phyloP scores from a whole-genome alignment of 2,329 filamentous ascomycete genomes.

The Phoma sp. region DNA sequence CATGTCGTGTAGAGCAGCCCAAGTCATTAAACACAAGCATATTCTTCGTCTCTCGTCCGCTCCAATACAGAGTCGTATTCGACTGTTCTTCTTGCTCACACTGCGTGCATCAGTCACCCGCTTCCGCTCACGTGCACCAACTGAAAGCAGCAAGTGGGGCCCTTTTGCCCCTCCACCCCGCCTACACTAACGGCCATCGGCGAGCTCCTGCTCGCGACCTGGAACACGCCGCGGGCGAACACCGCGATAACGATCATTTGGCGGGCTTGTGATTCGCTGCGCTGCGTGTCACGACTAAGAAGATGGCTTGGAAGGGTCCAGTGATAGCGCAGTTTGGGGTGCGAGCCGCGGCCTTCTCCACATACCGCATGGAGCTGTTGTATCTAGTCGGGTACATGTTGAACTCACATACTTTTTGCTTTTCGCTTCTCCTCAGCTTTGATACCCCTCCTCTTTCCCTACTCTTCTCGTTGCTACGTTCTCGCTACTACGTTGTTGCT shows the following conservation, averaged over 20 bases:
- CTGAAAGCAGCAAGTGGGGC: conserved; percentile 12
- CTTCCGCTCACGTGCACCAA: conserved; percentile 7
- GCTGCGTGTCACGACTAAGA: conserved; percentile 12
- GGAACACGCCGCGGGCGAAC: conserved; percentile 12
- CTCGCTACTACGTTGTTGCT: neutral
- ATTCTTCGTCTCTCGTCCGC: too few species aligned
- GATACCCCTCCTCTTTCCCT: neutral
- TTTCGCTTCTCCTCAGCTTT: neutral
- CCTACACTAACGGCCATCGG: conserved; percentile 29
- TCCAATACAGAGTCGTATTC: too few species aligned
- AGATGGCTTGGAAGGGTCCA: conserved; percentile 3
- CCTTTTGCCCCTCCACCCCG: conserved; percentile 11
- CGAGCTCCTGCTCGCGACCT: conserved; percentile 33
- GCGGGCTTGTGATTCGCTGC: conserved; percentile 25
- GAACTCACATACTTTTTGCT: conserved; percentile 10
- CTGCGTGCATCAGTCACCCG: too few species aligned
- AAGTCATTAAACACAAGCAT: too few species aligned
- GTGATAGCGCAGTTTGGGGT: conserved; percentile 6
- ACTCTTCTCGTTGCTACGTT: neutral
- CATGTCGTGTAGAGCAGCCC: too few species aligned
- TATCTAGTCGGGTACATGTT: conserved; percentile 6
- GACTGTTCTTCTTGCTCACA: too few species aligned
- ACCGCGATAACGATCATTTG: conserved; percentile 18
- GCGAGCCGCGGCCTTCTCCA: conserved; percentile 14
- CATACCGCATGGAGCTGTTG: conserved; percentile 8